phyloP scores from a whole-genome alignment of 768 basidiomycete genomes.

The Cyathus striatus region DNA sequence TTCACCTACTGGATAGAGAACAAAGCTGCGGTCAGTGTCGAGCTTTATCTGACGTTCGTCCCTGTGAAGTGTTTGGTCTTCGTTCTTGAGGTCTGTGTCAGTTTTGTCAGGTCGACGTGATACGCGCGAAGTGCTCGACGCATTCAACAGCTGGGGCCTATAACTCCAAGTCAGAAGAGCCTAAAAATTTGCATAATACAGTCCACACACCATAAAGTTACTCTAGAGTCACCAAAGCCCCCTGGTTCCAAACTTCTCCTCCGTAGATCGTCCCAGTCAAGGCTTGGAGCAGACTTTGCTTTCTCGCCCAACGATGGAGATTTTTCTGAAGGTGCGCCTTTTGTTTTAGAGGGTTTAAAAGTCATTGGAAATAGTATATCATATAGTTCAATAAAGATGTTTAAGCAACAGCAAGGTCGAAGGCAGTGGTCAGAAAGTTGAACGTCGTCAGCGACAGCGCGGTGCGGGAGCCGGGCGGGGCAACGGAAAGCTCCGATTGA shows the following conservation, averaged over 20 bases:
- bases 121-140: conserved; percentile 3
- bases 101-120: conserved; percentile 3
- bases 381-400: too few relatives aligned
- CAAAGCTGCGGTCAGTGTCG: conserved; percentile 91
- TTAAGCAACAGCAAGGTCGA: too few relatives aligned
- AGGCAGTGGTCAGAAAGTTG: too few relatives aligned
- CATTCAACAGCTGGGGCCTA: conserved; percentile 23
- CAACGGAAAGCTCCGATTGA: too few relatives aligned
- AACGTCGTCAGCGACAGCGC: too few relatives aligned
- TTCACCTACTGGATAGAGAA: conserved; percentile 87
- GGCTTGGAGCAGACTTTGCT: neutral
- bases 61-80: conserved; percentile 33
- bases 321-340: too few relatives aligned
- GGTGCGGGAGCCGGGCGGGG: too few relatives aligned
- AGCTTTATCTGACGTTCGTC: conserved; percentile 87
- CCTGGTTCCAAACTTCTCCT: conserved; percentile 45
- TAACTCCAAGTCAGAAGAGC: neutral
- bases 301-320: too few relatives aligned
- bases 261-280: conserved; percentile 41
- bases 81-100: conserved; percentile 2
- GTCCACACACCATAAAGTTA: conserved; percentile 47
- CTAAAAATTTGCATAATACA: neutral
- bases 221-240: conserved; percentile 60
- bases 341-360: too few relatives aligned
- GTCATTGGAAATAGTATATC: too few relatives aligned